Percentiles rank a stretch among this genome's conserved stretches.
Conservation (phyloP, 2,329 filamentous ascomycete genomes). For the Sarocladium oryzae region DNA sequence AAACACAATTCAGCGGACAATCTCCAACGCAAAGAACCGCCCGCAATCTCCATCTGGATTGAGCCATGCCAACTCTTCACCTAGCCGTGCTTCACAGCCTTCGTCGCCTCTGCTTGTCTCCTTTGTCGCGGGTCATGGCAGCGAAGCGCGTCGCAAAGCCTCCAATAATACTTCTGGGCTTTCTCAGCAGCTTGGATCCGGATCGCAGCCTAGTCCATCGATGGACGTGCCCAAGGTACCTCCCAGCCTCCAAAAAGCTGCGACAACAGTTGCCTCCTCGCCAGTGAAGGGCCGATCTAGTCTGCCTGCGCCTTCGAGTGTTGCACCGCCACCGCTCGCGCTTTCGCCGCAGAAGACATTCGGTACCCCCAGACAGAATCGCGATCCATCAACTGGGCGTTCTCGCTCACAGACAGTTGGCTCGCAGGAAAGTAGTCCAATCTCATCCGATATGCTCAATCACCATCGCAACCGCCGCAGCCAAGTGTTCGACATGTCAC, state of each 20-base stretch:
- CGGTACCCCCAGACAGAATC: constrained; percentile 53
- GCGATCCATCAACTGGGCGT: constrained; percentile 58
- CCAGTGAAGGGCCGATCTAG: constrained; percentile 46
- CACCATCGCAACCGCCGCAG: constrained; percentile 86
- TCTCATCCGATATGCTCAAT: constrained; percentile 61
- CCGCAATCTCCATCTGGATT: constrained; percentile 81
- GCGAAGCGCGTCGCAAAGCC: constrained; percentile 77
- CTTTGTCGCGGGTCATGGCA: constrained; percentile 78
- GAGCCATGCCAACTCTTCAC: constrained; percentile 77
- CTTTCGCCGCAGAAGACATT: constrained; percentile 58
- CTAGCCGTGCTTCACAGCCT: constrained; percentile 70
- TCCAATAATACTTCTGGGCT: constrained; percentile 83
- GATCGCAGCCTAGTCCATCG: constrained; percentile 63
- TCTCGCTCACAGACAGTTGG: constrained; percentile 88
- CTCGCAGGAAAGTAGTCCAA: constrained; percentile 82
- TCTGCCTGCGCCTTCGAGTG: constrained; percentile 16
- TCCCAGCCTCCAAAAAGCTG: constrained; percentile 53
- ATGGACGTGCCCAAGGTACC: constrained; percentile 65
- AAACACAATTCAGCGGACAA: constrained; percentile 70
- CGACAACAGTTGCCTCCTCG: constrained; percentile 44
- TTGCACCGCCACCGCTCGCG: constrained; percentile 41
- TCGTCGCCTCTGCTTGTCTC: constrained; percentile 79
- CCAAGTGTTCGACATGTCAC: constrained; percentile 93
- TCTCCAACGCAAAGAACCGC: constrained; percentile 80
- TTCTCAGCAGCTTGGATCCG: constrained; percentile 60